Evolutionary conservation across 1,139 yeast genomes (phyloP).

Genomic region (Geotrichum restrictum): DNA sequence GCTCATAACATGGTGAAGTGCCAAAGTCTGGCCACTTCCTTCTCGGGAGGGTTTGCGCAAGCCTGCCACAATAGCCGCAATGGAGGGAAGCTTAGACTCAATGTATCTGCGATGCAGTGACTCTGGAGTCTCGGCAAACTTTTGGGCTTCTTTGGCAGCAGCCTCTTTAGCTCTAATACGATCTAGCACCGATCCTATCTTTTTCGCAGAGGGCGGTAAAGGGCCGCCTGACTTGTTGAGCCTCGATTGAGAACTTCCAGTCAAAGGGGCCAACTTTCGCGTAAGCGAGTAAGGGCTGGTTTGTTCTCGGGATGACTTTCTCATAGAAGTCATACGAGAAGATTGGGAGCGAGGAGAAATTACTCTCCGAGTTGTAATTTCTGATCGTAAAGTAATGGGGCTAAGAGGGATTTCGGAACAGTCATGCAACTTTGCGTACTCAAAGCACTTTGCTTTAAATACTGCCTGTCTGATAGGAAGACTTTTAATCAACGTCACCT

Average conservation of each 20-base stretch:
- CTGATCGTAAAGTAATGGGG: background rate
- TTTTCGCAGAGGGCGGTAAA: background rate
- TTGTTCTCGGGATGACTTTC: background rate
- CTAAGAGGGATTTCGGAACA: slow-evolving; percentile 13
- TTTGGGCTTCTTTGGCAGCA: slow-evolving; percentile 19
- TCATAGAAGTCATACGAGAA: background rate
- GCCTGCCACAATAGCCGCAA: slow-evolving; percentile 17
- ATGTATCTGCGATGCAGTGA: slow-evolving; percentile 12
- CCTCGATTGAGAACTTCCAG: slow-evolving; percentile 8
- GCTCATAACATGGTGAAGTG: slow-evolving; percentile 13
- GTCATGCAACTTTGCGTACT: background rate
- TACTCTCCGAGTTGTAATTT: background rate
- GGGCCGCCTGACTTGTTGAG: slow-evolving; percentile 2
- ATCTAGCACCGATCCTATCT: slow-evolving; percentile 31
- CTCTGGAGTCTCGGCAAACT: slow-evolving; percentile 10
- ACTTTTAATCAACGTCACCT: slow-evolving; percentile 9
- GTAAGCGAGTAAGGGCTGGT: slow-evolving; percentile 1
- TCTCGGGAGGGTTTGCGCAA: slow-evolving; percentile 13
- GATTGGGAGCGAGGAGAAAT: slow-evolving; percentile 1
- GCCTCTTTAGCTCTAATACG: slow-evolving; percentile 37
- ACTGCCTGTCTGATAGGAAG: slow-evolving; percentile 4
- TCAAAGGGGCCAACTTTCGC: slow-evolving; percentile 3
- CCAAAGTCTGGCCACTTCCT: slow-evolving; percentile 5
- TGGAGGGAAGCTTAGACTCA: slow-evolving; percentile 15
- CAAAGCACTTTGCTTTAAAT: slow-evolving; percentile 12